These are phyloP conservation scores for Dictyostelium intermedium DNA, from an alignment of 78 protist genomes.

Conservation along the genomic window DNA sequence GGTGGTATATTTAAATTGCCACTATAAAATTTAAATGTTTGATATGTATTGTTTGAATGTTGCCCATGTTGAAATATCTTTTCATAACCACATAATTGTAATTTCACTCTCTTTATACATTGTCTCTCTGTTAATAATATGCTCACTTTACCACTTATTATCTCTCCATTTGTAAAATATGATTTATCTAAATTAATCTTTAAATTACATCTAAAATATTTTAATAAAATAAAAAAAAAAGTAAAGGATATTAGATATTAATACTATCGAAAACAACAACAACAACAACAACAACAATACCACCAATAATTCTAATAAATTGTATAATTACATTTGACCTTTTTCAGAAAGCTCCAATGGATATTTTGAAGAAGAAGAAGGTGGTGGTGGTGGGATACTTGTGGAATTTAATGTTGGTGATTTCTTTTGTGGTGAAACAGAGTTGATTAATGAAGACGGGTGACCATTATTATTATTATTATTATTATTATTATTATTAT, in stretches of 20 bases:
- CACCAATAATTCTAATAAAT: no score
- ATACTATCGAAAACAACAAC: no score
- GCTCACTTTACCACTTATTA: slow-evolving; percentile 28
- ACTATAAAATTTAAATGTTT: slow-evolving; percentile 37
- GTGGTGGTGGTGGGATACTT: slow-evolving; percentile 23
- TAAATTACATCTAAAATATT: slow-evolving; percentile 35
- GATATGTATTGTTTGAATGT: slow-evolving; percentile 15
- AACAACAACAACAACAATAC: no score
- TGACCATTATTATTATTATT: background rate
- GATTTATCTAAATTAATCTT: slow-evolving; percentile 55
- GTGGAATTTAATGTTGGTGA: slow-evolving; percentile 4
- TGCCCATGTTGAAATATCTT: slow-evolving; percentile 2
- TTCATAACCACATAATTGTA: slow-evolving; percentile 67
- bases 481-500: background rate
- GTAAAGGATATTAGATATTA: no score
- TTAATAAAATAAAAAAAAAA: background rate
- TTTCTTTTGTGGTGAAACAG: background rate
- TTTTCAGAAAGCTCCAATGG: slow-evolving; percentile 10
- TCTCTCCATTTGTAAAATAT: slow-evolving; percentile 42
- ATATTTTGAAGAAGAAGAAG: slow-evolving; percentile 21
- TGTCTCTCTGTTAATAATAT: slow-evolving; percentile 36
- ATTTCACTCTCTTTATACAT: slow-evolving; percentile 30
- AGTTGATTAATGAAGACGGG: background rate
- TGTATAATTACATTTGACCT: slow-evolving; percentile 10
- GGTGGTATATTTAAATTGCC: slow-evolving; percentile 12